Evolutionary conservation across 2,329 filamentous ascomycete genomes (phyloP).

Genomic region (Cordyceps militaris): DNA sequence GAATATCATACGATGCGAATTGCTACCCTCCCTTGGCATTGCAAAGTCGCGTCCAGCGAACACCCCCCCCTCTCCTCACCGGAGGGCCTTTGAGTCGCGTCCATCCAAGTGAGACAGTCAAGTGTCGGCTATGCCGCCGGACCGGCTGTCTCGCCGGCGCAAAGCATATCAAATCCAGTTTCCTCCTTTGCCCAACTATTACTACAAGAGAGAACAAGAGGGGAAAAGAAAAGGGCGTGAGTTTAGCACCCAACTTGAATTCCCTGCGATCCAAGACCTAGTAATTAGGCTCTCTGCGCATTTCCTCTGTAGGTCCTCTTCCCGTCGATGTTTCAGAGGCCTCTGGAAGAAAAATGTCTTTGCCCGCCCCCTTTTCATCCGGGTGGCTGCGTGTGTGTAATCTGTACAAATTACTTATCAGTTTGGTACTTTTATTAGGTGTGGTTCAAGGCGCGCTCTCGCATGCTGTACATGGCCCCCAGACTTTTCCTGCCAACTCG

Average conservation of each 20-base stretch:
- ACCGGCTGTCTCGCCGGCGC: neutral
- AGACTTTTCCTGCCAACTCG: too few relatives aligned
- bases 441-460: too few relatives aligned
- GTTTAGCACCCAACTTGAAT: neutral
- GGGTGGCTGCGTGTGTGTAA: neutral
- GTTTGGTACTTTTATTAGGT: too few relatives aligned
- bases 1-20: neutral
- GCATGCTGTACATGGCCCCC: too few relatives aligned
- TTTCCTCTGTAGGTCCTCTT: neutral
- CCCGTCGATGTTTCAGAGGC: slow-evolving; percentile 3
- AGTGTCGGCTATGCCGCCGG: neutral
- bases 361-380: neutral
- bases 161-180: neutral
- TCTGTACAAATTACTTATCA: too few relatives aligned
- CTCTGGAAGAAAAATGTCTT: neutral
- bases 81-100: neutral
- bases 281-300: too few relatives aligned
- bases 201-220: neutral
- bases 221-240: neutral
- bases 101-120: neutral
- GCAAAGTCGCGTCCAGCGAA: neutral
- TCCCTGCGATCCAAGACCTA: neutral
- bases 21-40: neutral
- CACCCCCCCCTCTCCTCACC: neutral
- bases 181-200: neutral